Base-by-base conservation (phyloP, 225 moss, liverwort and hornwort genomes). In the Lunularia cruciata region DNA sequence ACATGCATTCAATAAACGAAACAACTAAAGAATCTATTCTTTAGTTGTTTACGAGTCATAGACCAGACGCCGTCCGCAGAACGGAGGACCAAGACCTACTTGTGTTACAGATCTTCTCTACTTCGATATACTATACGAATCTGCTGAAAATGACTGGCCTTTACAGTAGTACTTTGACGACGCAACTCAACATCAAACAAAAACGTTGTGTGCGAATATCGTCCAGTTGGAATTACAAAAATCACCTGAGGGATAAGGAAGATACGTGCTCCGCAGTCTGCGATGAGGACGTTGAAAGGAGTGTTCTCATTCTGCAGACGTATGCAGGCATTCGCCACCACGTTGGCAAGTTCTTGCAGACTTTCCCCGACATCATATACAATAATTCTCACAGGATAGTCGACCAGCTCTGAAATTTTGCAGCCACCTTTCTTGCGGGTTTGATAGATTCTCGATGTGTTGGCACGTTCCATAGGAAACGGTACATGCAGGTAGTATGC, bases 241-340 rank as follows among this genome's bases (percentile, higher is more conserved):
- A n/a, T 11, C 25, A 86, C 85, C 82, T 86, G 92, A 25, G 92
- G 92, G 25, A 96, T 88, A 5, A 96, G 59, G 39, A 96, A 96
- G 4, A 92, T 83, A 61, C 90, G 78, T 1, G 72, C 70, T 3
- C 92, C 92, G 10, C 85, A 71, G 12, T 92, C 92, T 0, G 85
- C 68, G 22, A 96, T 90, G 12, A 96, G 92, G 10, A 92, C 71
- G 20, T 96, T 96, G 77, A 74, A 96, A 0, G 92, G 90, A 0
- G 87, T 84, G 7, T 96, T 90, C 1, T 67, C 68, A 16, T 81
- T 78, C 63, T 96, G 95, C 7, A 96, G 76, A 35, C 76, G 72
- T 31, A 83, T 81, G 65, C 95, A 96, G 3, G 83, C 86, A 38
- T 86, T 79, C 0, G 87, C 86, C 12, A 92, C 90, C 0, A 79